These are phyloP conservation scores for Inonotus obliquus DNA, from an alignment of 1,284 basidiomycete species.

Conservation along the genomic window DNA sequence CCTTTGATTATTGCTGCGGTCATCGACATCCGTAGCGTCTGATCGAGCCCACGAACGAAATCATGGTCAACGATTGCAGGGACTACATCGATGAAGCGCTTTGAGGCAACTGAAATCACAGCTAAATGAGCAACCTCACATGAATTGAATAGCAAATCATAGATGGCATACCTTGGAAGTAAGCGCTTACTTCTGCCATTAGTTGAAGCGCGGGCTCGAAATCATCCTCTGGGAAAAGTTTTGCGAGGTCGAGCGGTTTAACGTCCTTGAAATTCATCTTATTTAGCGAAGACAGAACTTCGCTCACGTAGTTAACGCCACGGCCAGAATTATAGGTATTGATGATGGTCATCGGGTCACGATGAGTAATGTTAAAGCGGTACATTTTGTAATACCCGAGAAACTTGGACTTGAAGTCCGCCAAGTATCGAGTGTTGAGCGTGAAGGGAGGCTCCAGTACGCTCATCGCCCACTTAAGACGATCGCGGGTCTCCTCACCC, in stretches of 20 bases:
- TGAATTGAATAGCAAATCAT: background rate
- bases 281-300: slow-evolving; percentile 37
- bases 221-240: slow-evolving; percentile 47
- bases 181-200: slow-evolving; percentile 68
- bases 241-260: slow-evolving; percentile 41
- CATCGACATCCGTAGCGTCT: slow-evolving; percentile 42
- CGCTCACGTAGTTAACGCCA: slow-evolving; percentile 16
- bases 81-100: slow-evolving; percentile 61
- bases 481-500: slow-evolving; percentile 34
- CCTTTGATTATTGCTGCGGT: slow-evolving; percentile 43
- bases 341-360: slow-evolving; percentile 23
- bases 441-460: slow-evolving; percentile 52
- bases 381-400: slow-evolving; percentile 41
- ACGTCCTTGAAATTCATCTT: slow-evolving; percentile 41
- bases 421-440: slow-evolving; percentile 54
- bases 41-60: slow-evolving; percentile 38
- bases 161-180: slow-evolving; percentile 55
- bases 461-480: slow-evolving; percentile 46
- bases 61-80: slow-evolving; percentile 61
- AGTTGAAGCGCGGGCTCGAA: slow-evolving; percentile 55
- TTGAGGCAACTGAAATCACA: slow-evolving; percentile 44
- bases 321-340: slow-evolving; percentile 17
- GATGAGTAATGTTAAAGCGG: slow-evolving; percentile 32
- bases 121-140: slow-evolving; percentile 30
- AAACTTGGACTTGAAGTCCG: slow-evolving; percentile 55